Base-by-base conservation (phyloP, 768 basidiomycete genomes). In the Coprinopsis strossmayeri region DNA sequence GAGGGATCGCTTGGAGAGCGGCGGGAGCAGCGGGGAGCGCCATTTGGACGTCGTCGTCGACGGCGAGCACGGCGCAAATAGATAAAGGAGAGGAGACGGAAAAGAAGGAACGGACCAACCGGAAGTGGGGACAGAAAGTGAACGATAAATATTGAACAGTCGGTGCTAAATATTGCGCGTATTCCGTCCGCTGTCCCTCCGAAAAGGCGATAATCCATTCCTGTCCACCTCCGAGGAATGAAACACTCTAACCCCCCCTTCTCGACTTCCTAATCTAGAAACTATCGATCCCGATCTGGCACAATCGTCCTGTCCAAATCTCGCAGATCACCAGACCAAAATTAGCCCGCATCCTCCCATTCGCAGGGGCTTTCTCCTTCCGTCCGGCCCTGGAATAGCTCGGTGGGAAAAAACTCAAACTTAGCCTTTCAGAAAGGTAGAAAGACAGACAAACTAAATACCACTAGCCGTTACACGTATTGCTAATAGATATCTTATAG, bases 191-290 rank as follows among this genome's bases (percentile, higher is more conserved):
- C 7, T 32, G 9, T 32, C 30, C 30, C 30, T 32, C 7, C 9
- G 10, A 24, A 42, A 42, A 24, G 3, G 5, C 10, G 10, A 26
- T 32, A 15, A 7, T 7, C 30, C 15, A 15, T 7, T 7, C 30
- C 30, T 32, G 30, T 32, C 30, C 7, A 32, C 30, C 42, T 50
- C 49, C 49, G 49, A 50, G 49, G 49, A 50, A 50, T 50, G 40
- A 50, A 45, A 37, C 46, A 24, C 46, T 38, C 37, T 39, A 28
- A 39, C 34, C 18, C 49, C 42, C 41, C 1, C 35, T 23, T 9
- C 23, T 27, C n/a, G 20, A 24, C 12, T 10, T 28, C 49, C 42
- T n/a, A 50, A 50, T 44, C 42, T 28, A 38, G 49, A 30, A 50
- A 38, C 20, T 30, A 17, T 10, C 30, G 42, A 25, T 44, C 49